Evolutionary conservation across 495 filamentous ascomycete genomes (phyloP).

Genomic region (Podospora australis): DNA sequence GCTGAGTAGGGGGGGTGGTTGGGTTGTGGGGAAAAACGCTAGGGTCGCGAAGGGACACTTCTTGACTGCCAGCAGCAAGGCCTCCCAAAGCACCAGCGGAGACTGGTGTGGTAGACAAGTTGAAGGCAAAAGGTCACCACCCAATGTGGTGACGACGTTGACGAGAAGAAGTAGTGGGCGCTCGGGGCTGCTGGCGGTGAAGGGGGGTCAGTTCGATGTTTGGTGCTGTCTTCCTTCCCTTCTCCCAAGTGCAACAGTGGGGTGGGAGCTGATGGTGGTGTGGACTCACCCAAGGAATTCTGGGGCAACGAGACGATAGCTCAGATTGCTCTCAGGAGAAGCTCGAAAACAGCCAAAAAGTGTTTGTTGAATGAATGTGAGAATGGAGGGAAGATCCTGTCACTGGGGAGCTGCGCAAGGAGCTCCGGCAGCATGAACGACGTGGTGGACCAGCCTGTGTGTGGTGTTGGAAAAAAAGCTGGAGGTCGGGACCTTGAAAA

Average conservation of each 20-base stretch:
- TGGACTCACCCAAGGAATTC: constrained; percentile 10
- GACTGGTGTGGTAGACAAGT: constrained; percentile 38
- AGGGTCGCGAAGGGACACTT: constrained; percentile 34
- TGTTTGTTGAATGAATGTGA: constrained; percentile 3
- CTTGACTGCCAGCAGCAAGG: constrained; percentile 38
- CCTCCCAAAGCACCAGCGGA: constrained; percentile 28
- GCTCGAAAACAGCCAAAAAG: too few relatives aligned
- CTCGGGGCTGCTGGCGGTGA: constrained; percentile 5
- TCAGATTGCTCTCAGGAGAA: constrained; percentile 6
- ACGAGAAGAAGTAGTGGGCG: neutral
- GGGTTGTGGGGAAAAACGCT: constrained; percentile 41
- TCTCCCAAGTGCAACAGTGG: constrained; percentile 8
- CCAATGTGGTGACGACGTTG: constrained; percentile 23
- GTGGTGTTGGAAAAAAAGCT: constrained; percentile 19
- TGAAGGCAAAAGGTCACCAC: constrained; percentile 36
- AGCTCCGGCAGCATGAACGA: constrained; percentile 4
- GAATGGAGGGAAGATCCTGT: constrained; percentile 7
- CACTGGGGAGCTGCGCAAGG: neutral
- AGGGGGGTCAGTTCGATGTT: too few relatives aligned
- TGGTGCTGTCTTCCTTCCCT: too few relatives aligned
- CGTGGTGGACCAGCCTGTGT: constrained; percentile 2
- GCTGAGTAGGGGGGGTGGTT: constrained; percentile 27
- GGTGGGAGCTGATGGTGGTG: neutral
- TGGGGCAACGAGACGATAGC: constrained; percentile 6
- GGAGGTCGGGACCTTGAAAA: constrained; percentile 22